Conservation (phyloP, 169 alveolate genomes). For the Cryptosporidium bovis region DNA sequence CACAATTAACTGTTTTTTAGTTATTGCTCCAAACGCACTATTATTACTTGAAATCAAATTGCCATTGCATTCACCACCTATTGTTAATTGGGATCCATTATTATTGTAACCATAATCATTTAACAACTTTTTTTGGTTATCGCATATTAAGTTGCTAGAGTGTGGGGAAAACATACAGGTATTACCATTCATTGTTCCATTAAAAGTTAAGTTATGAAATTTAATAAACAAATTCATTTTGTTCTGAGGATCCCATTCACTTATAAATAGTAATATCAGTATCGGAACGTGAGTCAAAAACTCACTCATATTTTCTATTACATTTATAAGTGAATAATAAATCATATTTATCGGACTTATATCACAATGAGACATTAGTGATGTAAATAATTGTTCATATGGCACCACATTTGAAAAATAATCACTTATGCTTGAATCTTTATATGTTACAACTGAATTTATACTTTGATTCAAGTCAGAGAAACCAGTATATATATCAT, state of each 20-base stretch:
- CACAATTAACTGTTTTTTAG: background rate
- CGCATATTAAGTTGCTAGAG: too few species aligned
- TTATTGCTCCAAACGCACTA: background rate
- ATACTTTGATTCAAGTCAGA: background rate
- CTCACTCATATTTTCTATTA: conserved; percentile 27
- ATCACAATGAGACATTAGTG: conserved; percentile 57
- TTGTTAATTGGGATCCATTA: background rate
- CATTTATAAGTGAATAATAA: conserved; percentile 25
- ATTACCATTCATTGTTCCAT: background rate
- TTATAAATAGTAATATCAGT: background rate
- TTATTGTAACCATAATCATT: background rate
- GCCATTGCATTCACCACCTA: background rate
- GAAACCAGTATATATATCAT: background rate
- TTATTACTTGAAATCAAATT: background rate
- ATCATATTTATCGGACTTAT: conserved; percentile 43
- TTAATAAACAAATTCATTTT: conserved; percentile 16
- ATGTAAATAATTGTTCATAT: conserved; percentile 33
- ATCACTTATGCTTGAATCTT: conserved; percentile 42
- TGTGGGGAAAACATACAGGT: too few species aligned
- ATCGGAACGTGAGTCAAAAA: conserved; percentile 53
- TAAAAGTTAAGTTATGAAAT: background rate
- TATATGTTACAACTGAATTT: conserved; percentile 7
- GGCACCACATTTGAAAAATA: conserved; percentile 40
- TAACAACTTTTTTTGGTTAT: background rate
- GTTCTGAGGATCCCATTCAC: conserved; percentile 40